Base-by-base conservation (phyloP, 2,329 filamentous ascomycete species). In the Arthrobotrys pseudoclavata region DNA sequence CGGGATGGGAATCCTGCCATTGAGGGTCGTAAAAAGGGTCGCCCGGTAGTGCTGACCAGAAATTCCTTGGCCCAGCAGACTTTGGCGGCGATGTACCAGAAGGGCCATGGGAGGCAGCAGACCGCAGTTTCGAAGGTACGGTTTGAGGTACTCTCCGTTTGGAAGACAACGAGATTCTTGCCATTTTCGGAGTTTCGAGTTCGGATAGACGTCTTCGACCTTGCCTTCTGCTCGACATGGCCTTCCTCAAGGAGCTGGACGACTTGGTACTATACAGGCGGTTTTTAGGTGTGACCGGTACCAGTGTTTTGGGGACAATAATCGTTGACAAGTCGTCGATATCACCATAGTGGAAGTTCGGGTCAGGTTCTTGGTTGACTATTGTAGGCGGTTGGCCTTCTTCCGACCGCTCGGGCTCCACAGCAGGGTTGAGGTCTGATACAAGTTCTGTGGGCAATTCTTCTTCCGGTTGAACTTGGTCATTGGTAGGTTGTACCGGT, bases 1-100 rank as follows among this genome's bases (percentile, higher is more conserved):
- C 80, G 1, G 80, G 80, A 37, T 81, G 80, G 37, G 71, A 69
- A 52, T 81, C 80, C 29, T 79, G 50, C 80, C 80, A 81, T 29
- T 68, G 48, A 7, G 79, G 78, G 9, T 79, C 70, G 50, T 80
- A 81, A 71, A 81, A 81, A 3, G 80, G 80, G 60, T 81, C 80
- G 13, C 60, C 55, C 22, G 75, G 69, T 31, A 79, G 57, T 37
- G 68, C 75, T n/a, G 75, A 72, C 75, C 75, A 79, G 26, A 79
- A 79, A 15, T 52, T 61, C 18, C 45, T 55, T n/a, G 74, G 34
- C 3, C 22, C 61, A 40, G 22, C 37, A 18, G 52, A 26, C 24
- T 45, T 52, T 37, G 34, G 48, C 22, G 26, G 60, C 9, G 61
- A 57, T 4, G n/a, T 13, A 20, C 29, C 42, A 5, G 60, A 18